Evolutionary conservation across 1,139 yeast species (phyloP), one percentile per base, ranked within the genome.

Genomic region (Candida sp.): DNA sequence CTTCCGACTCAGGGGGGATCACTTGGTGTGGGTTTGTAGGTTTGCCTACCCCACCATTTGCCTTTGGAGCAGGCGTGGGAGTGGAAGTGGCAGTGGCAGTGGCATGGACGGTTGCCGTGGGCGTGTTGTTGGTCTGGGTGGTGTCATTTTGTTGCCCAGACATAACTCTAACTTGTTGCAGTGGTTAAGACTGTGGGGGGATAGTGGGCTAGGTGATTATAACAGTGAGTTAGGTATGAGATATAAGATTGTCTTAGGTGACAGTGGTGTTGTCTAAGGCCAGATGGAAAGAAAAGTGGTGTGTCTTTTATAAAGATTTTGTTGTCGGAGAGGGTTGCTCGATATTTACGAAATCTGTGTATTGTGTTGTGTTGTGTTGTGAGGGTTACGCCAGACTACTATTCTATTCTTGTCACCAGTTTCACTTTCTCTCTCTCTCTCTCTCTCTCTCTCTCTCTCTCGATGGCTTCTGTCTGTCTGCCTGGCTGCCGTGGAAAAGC

Each of bases 1-100:
- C 62, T 28, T 55, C 48, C 5, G 42, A 47, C 32, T 40, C 9
- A 41, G 41, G 25, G 45, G 51, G 33, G 40, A 37, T 43, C 9
- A 28, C 23, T 30, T 47, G 52, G 42, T 38, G 45, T 23, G 49
- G 50, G 37, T 49, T 38, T 28, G 48, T 44, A 26, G 39, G 42
- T 38, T 38, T 38, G 12, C n/a, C 42, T 25, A 38, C 42, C 30
- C 42, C 42, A 38, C 31, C 28, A 25, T 22, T 25, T 26, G 23
- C 31, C 31, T 34, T 34, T 22, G 31, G 28, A 26, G 28, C n/a
- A 25, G 30, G 30, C n/a, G 26, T 38, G 30, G 31, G 31, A 11
- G 17, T 12, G 17, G 22, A 8, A 12, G 22, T 34, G 7, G 31
- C 8, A 5, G 5, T 32, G 5, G 25, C 17, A 17, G 38, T n/a